Evolutionary conservation across 495 filamentous ascomycete species (phyloP), one percentile per base, ranked within the genome.

Genomic region (Bathelium albidoporum): DNA sequence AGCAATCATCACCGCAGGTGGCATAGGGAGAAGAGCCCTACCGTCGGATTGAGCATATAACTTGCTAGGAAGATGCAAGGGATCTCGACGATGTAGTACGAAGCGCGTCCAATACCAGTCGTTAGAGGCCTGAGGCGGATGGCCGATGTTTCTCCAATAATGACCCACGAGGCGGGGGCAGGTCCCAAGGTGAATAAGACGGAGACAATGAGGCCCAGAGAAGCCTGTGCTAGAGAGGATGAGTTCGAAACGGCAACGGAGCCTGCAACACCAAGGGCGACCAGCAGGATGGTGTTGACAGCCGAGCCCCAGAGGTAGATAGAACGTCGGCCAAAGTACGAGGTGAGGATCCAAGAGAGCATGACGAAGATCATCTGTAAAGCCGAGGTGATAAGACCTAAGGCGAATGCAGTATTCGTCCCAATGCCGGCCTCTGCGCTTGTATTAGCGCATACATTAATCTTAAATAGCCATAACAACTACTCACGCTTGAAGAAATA

Each of bases 71-170:
- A 82, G 73, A 78, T 81, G 72, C 75, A 79, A 71, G 79, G 80
- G 71, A 82, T 80, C 52, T 82, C 74, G 62, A 80, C 77, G 59
- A 82, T 55, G 70, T 82, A 78, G 74, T 81, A 81, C 63, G 74
- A 66, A 62, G 64, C 80, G 66, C 82, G 80, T 70, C 78, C 81
- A 60, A 81, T 73, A 64, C 80, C 82, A 55, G 80, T 85, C n/a
- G 77, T 85, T 55, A 83, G 72, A 43, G 81, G 78, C 53, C 82
- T 72, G 55, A 82, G 80, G 63, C 81, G 82, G 69, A 84, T 75
- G 62, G 81, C 73, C 39, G 82, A 80, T 59, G 81, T 84, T 70
- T 84, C 82, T 36, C 78, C 81, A 64, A 85, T 83, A 64, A 83
- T 80, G 71, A 80, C 77, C 76, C 77, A 84, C 58, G 81, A 81